phyloP scores from a whole-genome alignment of 345 rosid species.

The Noccaea bulbosa region DNA sequence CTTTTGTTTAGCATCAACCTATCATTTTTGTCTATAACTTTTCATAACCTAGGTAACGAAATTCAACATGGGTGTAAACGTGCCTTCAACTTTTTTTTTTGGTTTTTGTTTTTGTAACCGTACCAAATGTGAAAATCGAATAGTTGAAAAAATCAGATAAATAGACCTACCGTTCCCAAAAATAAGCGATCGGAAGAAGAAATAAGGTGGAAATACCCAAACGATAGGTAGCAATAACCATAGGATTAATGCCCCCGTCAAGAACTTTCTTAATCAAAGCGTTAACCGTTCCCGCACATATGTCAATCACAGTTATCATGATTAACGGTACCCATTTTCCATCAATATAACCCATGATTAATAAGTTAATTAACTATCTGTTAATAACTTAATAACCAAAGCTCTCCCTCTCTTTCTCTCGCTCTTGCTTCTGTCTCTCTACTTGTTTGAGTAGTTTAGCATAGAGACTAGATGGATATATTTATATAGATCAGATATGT shows the following conservation, averaged over 20 bases:
- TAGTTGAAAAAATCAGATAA: background rate
- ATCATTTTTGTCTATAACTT: too few species aligned
- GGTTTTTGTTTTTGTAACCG: too few species aligned
- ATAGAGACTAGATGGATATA: slow-evolving; percentile 4
- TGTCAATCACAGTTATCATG: slow-evolving; percentile 43
- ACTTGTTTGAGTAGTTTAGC: slow-evolving; percentile 33
- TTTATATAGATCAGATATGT: slow-evolving; percentile 10
- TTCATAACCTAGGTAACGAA: background rate
- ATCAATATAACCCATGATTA: slow-evolving; percentile 38
- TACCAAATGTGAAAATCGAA: background rate
- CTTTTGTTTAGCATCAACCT: background rate
- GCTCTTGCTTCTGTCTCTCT: slow-evolving; percentile 4
- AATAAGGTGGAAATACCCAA: slow-evolving; percentile 54
- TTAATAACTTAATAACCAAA: slow-evolving; percentile 8
- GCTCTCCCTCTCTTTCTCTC: background rate
- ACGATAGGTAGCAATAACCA: slow-evolving; percentile 65
- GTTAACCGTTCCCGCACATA: slow-evolving; percentile 49
- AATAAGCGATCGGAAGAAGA: slow-evolving; percentile 60
- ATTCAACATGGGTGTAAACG: background rate
- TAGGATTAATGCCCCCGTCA: slow-evolving; percentile 58
- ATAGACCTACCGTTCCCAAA: slow-evolving; percentile 56
- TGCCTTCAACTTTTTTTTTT: background rate
- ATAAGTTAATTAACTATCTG: slow-evolving; percentile 3
- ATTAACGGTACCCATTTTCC: slow-evolving; percentile 56
- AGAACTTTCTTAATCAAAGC: slow-evolving; percentile 64